A percentile compares a stretch with the other conserved stretches of the same genome.
phyloP scores from a whole-genome alignment of 1,284 basidiomycete genomes.

The Apiotrichum siamense region DNA sequence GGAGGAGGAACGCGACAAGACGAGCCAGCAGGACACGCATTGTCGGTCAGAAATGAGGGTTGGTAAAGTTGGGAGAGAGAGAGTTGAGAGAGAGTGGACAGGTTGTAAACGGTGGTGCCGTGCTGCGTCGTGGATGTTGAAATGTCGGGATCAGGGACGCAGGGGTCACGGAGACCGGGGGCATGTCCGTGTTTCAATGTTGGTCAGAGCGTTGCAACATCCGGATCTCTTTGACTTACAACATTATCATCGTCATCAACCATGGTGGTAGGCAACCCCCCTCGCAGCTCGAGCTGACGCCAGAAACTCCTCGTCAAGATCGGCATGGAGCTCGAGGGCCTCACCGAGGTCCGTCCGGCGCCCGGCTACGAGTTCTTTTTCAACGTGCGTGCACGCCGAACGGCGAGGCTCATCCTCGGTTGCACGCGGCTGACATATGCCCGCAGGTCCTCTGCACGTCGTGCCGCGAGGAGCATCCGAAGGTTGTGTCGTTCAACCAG shows the following conservation, averaged over 20 bases:
- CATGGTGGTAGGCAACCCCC: constrained; percentile 9
- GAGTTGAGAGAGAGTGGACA: background rate
- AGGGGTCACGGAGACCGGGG: too few relatives aligned
- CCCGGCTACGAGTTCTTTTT: constrained; percentile 45
- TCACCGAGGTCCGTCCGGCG: constrained; percentile 40
- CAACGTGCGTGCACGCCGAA: constrained; percentile 32
- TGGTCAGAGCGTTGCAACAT: too few relatives aligned
- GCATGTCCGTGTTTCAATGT: too few relatives aligned
- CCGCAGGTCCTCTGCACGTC: constrained; percentile 40
- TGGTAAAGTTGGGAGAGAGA: background rate
- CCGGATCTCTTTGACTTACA: too few relatives aligned
- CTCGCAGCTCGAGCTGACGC: background rate
- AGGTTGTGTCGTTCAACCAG: constrained; percentile 43
- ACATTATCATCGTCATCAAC: background rate
- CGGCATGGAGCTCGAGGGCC: constrained; percentile 46
- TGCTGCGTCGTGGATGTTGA: background rate
- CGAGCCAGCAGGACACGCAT: constrained; percentile 6
- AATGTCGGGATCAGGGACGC: background rate
- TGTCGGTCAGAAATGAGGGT: background rate
- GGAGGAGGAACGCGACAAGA: constrained; percentile 9
- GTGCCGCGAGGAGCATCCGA: constrained; percentile 44
- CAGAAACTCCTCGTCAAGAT: constrained; percentile 45
- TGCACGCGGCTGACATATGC: background rate
- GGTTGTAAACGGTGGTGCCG: too few relatives aligned
- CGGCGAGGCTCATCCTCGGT: too few relatives aligned